phyloP scores from a whole-genome alignment of 2,329 filamentous ascomycete species.

The Epichloe festucae region DNA sequence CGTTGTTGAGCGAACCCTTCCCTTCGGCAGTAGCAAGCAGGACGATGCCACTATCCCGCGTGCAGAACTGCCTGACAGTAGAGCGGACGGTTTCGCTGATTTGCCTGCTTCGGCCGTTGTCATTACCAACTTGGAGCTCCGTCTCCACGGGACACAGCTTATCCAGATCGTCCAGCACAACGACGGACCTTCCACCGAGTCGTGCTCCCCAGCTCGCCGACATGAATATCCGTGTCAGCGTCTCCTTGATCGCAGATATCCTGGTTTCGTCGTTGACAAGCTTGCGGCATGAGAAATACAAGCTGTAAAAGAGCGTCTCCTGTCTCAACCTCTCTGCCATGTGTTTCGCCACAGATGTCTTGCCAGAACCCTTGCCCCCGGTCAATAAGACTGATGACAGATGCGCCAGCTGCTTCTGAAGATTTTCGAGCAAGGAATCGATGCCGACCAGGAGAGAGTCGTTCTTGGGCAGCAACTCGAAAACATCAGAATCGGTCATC shows the following conservation, averaged over 20 bases:
- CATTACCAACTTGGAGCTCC: conserved; percentile 83
- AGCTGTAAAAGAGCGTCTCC: conserved; percentile 65
- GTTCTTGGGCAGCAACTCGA: conserved; percentile 43
- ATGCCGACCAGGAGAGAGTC: conserved; percentile 68
- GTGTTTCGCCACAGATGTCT: conserved; percentile 67
- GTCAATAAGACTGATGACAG: conserved; percentile 83
- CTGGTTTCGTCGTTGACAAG: conserved; percentile 84
- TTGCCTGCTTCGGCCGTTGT: conserved; percentile 85
- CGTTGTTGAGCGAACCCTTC: conserved; percentile 84
- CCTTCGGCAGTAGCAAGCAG: conserved; percentile 82
- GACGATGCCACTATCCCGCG: conserved; percentile 66
- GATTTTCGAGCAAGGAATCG: conserved; percentile 58
- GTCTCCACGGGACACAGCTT: conserved; percentile 88
- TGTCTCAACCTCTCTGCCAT: conserved; percentile 61
- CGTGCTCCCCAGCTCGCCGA: conserved; percentile 83
- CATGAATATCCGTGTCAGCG: conserved; percentile 71
- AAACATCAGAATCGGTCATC: conserved; percentile 28
- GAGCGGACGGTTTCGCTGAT: conserved; percentile 80
- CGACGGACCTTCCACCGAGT: conserved; percentile 67
- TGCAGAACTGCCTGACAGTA: conserved; percentile 74
- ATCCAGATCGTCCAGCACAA: conserved; percentile 87
- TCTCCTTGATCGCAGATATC: conserved; percentile 84
- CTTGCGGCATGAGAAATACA: conserved; percentile 77
- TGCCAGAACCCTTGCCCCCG: conserved; percentile 80
- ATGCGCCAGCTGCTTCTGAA: conserved; percentile 66